Evolutionary conservation across 768 basidiomycete species (phyloP).

Genomic region (Termitomyces sp.): DNA sequence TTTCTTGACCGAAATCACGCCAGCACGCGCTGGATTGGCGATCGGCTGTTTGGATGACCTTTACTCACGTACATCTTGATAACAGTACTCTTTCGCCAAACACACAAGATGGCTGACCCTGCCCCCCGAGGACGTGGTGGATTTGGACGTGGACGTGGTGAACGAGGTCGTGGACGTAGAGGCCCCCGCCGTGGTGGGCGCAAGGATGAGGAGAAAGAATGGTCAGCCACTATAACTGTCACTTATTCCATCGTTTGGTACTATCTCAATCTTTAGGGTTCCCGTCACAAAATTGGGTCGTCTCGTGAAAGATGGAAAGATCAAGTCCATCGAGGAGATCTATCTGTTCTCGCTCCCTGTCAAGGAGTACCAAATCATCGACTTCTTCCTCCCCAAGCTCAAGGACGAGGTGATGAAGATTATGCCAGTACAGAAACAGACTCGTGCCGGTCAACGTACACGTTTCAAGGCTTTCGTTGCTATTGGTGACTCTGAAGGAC

Average conservation of each 20-base stretch:
- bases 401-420: conserved; percentile 99
- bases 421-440: conserved; percentile 99
- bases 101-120: conserved; percentile 73
- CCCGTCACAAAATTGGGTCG: conserved; percentile 99
- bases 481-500: conserved; percentile 97
- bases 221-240: conserved; percentile 48
- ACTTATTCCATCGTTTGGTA: not conserved
- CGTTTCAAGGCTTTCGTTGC: conserved; percentile 99
- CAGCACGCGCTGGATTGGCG: conserved; percentile 44
- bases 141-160: conserved; percentile 89
- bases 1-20: conserved; percentile 5
- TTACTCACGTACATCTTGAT: conserved; percentile 16
- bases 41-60: conserved; percentile 34
- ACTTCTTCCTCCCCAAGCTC: conserved; percentile 97
- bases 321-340: conserved; percentile 99
- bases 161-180: conserved; percentile 82
- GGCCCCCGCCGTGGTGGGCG: conserved; percentile 93
- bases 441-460: conserved; percentile 98
- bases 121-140: conserved; percentile 60
- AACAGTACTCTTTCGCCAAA: conserved; percentile 16
- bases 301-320: conserved; percentile 98
- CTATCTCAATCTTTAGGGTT: conserved; percentile 49
- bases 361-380: conserved; percentile 99
- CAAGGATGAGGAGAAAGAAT: conserved; percentile 99
- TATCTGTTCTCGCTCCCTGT: conserved; percentile 99